Conservation (phyloP, 2,329 filamentous ascomycete species). For the Ophiocordyceps unilateralis region DNA sequence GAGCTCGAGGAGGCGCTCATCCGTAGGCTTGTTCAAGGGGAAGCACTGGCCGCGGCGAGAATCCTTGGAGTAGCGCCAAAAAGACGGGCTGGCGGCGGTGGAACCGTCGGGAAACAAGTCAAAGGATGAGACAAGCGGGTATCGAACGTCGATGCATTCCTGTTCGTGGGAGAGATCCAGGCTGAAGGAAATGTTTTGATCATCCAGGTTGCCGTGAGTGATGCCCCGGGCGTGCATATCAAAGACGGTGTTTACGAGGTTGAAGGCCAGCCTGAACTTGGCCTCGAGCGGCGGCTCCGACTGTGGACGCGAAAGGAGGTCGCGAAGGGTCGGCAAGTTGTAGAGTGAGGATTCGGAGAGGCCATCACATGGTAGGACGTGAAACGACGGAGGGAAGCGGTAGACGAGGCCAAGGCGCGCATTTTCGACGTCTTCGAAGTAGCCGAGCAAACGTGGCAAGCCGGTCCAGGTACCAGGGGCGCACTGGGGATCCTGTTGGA, state of each 20-base stretch:
- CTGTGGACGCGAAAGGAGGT: constrained; percentile 32
- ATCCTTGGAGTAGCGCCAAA: constrained; percentile 46
- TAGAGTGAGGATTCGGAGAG: constrained; percentile 31
- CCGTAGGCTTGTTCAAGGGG: constrained; percentile 28
- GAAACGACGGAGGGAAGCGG: constrained; percentile 50
- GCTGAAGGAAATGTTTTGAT: constrained; percentile 51
- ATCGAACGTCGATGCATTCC: constrained; percentile 42
- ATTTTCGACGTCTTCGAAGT: constrained; percentile 56
- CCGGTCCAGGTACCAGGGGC: constrained; percentile 42
- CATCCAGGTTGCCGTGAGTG: constrained; percentile 52
- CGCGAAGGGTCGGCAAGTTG: constrained; percentile 33
- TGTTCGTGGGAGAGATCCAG: constrained; percentile 24
- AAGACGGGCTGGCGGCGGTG: constrained; percentile 7
- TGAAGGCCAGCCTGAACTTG: constrained; percentile 58
- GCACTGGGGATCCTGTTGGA: constrained; percentile 35
- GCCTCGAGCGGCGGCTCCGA: constrained; percentile 54
- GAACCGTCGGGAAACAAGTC: constrained; percentile 41
- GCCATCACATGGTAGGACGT: constrained; percentile 35
- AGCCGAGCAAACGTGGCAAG: constrained; percentile 43
- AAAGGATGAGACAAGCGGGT: constrained; percentile 56
- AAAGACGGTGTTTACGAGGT: constrained; percentile 55
- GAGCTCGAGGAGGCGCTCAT: constrained; percentile 46
- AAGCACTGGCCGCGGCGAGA: constrained; percentile 32
- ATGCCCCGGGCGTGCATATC: constrained; percentile 54
- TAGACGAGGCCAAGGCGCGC: constrained; percentile 61